These are phyloP conservation scores for Diaporthe velutina DNA, from an alignment of 2,329 filamentous ascomycete species.

Conservation along the genomic window DNA sequence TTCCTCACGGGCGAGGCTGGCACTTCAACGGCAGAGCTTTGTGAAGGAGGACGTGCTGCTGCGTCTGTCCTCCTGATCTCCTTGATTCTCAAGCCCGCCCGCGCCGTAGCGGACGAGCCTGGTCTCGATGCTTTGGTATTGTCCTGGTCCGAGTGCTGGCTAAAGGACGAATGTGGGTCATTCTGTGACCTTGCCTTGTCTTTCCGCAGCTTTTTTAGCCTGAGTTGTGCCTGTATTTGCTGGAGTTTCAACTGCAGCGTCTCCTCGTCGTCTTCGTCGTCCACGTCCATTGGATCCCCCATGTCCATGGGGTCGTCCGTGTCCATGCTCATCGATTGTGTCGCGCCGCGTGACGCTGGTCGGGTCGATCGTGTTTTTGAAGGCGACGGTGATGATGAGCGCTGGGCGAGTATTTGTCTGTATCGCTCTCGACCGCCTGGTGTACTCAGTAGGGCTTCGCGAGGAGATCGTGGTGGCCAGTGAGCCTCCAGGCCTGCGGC, in stretches of 20 bases:
- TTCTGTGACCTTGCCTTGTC: slow-evolving; percentile 56
- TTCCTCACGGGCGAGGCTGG: slow-evolving; percentile 80
- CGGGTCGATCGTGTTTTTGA: slow-evolving; percentile 61
- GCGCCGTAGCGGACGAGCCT: slow-evolving; percentile 32
- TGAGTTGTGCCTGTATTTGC: slow-evolving; percentile 89
- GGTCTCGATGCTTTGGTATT: slow-evolving; percentile 37
- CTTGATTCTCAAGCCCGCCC: slow-evolving; percentile 35
- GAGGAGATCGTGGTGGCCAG: slow-evolving; percentile 77
- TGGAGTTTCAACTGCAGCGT: slow-evolving; percentile 87
- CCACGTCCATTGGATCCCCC: slow-evolving; percentile 47
- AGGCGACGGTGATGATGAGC: slow-evolving; percentile 78
- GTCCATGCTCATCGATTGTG: slow-evolving; percentile 42
- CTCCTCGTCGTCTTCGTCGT: slow-evolving; percentile 86
- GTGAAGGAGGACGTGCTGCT: slow-evolving; percentile 32
- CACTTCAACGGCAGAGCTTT: slow-evolving; percentile 71
- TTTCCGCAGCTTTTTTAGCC: slow-evolving; percentile 87
- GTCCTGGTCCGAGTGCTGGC: slow-evolving; percentile 44
- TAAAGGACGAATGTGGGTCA: slow-evolving; percentile 26
- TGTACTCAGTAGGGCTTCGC: slow-evolving; percentile 74
- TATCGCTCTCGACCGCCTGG: slow-evolving; percentile 85
- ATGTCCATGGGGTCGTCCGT: slow-evolving; percentile 24
- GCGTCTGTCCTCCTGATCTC: slow-evolving; percentile 38
- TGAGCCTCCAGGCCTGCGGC: slow-evolving; percentile 61
- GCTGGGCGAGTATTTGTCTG: slow-evolving; percentile 74
- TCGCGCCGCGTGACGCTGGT: slow-evolving; percentile 42